Percentiles rank a stretch among this genome's conserved stretches.
Conservation (phyloP, 2,329 filamentous ascomycete species). For the Fusarium sp. region DNA sequence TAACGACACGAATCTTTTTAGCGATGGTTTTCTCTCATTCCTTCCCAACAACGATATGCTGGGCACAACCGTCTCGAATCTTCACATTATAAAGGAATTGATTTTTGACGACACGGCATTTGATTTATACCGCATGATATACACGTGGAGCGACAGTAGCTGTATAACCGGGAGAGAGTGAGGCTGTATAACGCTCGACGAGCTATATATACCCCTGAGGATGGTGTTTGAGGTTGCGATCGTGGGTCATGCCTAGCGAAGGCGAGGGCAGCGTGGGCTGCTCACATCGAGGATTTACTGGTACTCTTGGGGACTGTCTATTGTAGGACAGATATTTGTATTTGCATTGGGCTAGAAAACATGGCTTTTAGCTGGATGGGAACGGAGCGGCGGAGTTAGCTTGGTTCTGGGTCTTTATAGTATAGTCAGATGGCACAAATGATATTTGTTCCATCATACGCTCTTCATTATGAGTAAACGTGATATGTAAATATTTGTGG, state of each 20-base stretch:
- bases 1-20: constrained; percentile 43
- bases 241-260: constrained; percentile 9
- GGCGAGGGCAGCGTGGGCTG: constrained; percentile 21
- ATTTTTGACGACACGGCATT: constrained; percentile 47
- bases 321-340: constrained; percentile 43
- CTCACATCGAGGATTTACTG: constrained; percentile 20
- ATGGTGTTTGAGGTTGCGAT: constrained; percentile 8
- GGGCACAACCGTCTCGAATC: constrained; percentile 47
- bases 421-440: constrained; percentile 44
- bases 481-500: not conserved
- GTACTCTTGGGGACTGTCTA: constrained; percentile 32
- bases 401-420: constrained; percentile 43
- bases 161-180: constrained; percentile 19
- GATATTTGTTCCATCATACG: constrained; percentile 37
- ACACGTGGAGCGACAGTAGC: constrained; percentile 30
- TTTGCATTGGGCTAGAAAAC: constrained; percentile 47
- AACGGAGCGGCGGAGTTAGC: constrained; percentile 53
- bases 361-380: constrained; percentile 45
- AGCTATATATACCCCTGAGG: constrained; percentile 42
- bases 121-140: constrained; percentile 39
- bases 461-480: not conserved
- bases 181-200: constrained; percentile 32
- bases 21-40: constrained; percentile 51
- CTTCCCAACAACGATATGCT: constrained; percentile 24
- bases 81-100: constrained; percentile 42